Base-by-base conservation (phyloP, 2,329 filamentous ascomycete species). In the Colletotrichum liriopes region DNA sequence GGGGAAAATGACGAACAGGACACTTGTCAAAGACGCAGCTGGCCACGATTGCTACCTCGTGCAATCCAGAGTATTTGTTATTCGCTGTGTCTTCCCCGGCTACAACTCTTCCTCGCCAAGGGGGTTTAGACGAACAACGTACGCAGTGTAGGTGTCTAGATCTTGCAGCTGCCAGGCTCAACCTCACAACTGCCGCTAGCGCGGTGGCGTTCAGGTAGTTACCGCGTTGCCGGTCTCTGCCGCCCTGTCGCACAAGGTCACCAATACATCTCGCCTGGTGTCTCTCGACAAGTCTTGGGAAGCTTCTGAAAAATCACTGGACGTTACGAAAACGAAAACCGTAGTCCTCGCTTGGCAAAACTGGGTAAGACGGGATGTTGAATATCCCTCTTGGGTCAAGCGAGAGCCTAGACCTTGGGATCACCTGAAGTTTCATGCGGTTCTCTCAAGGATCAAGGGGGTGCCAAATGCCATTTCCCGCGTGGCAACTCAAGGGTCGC, bases 171-270 rank as follows among this genome's bases (percentile, higher is more conserved):
- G 11, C 37, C 26, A 14, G 37, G 23, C 43, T 63, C 20, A 26
- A 45, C 59, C 49, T 32, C 69, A 55, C 59, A 72, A 69, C 69
- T 69, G 54, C 65, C 65, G 69, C 52, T 69, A 69, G 69, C 69
- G 52, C 29, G 37, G 69, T 72, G 65, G 65, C 69, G 69, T 39
- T 55, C 69, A 64, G 16, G 14, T 51, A 26, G 69, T 59, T 55
- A 65, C 69, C 54, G 18, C 39, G 20, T 39, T 64, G 7, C 18
- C 23, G 18, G 45, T 23, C 11, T 59, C 20, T 8, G 51, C 45
- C 54, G 59, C 51, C 35, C 59, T 16, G 52, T 69, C 45, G 39
- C 52, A 67, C 56, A 58, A 59, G 23, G 49, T 56, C 67, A 32
- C 65, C 43, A 60, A 69, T 69, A 63, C 41, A 59, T 58, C 43